Conservation (phyloP, 257 asterid genomes). For the Solanum appendiculatum region DNA sequence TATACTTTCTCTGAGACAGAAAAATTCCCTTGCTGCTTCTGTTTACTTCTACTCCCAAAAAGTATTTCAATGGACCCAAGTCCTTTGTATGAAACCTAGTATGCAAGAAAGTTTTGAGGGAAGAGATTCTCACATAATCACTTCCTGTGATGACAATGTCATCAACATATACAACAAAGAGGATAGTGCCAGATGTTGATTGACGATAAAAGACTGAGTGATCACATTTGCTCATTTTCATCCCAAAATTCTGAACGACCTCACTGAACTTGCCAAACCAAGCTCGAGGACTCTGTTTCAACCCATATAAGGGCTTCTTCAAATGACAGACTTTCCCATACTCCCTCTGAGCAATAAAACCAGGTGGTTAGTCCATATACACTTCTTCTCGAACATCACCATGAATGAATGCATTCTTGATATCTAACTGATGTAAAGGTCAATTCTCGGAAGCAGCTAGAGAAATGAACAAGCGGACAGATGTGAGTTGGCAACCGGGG, state of each 20-base stretch:
- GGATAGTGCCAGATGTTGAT: background rate
- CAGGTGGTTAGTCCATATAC: background rate
- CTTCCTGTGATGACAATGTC: too few species aligned
- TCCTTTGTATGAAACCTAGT: too few species aligned
- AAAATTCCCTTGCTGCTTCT: too few species aligned
- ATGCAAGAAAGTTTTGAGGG: background rate
- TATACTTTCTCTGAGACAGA: too few species aligned
- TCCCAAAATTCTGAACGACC: background rate
- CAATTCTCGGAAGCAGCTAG: background rate
- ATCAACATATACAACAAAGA: background rate
- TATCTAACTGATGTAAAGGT: background rate
- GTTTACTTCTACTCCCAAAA: too few species aligned
- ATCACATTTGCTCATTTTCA: background rate
- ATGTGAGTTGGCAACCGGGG: background rate
- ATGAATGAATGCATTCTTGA: background rate
- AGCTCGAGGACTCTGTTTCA: too few species aligned
- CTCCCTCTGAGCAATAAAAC: background rate
- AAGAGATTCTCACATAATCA: background rate
- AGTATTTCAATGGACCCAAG: too few species aligned
- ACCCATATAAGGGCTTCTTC: background rate
- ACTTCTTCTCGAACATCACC: background rate
- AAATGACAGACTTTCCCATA: background rate
- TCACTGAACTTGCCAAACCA: background rate
- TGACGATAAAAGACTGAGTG: too few species aligned
- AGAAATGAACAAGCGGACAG: background rate